phyloP scores from a whole-genome alignment of 1,284 basidiomycete species.

The Puccinia brachypodii region DNA sequence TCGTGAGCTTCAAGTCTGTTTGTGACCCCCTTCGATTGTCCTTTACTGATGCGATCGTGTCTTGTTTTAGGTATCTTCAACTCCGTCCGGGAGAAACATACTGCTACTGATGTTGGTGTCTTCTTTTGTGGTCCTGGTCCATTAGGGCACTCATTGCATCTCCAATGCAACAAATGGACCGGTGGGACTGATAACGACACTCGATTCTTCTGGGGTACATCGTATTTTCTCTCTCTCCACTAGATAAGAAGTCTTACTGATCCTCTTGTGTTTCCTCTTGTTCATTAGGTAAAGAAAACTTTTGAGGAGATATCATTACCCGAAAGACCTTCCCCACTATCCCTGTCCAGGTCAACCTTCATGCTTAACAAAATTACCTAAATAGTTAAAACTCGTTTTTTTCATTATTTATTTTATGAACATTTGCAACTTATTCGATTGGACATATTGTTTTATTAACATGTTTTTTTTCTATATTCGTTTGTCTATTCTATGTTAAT shows the following conservation, averaged over 20 bases:
- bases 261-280: background rate
- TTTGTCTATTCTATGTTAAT: too few species aligned
- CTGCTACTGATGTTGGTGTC: slow-evolving; percentile 79
- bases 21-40: background rate
- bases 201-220: slow-evolving; percentile 74
- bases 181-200: slow-evolving; percentile 67
- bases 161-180: slow-evolving; percentile 81
- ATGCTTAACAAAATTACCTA: too few species aligned
- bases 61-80: slow-evolving; percentile 69
- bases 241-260: background rate
- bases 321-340: background rate
- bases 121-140: slow-evolving; percentile 69
- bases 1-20: slow-evolving; percentile 34
- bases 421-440: too few species aligned
- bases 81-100: slow-evolving; percentile 73
- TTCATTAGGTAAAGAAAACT: slow-evolving; percentile 45
- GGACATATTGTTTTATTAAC: too few species aligned
- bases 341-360: background rate
- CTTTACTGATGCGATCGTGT: background rate
- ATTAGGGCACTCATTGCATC: slow-evolving; percentile 70
- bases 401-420: too few species aligned
- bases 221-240: background rate
- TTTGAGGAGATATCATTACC: background rate
- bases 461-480: too few species aligned
- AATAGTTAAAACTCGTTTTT: too few species aligned